Conservation (phyloP, 31 red algal genomes). For the Odonthalia washingtoniensis region DNA sequence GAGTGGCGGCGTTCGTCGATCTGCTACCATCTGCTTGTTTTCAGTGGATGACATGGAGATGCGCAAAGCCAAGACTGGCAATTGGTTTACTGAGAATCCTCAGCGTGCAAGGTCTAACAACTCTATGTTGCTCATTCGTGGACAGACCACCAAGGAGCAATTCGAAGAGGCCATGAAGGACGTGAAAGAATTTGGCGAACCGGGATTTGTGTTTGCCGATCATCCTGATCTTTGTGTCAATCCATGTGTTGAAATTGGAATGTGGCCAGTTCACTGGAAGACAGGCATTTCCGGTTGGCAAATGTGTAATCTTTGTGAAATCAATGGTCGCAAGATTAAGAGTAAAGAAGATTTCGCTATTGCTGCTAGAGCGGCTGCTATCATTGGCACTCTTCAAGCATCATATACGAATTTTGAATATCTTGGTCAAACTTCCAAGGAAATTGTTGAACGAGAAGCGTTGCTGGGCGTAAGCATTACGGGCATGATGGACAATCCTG, state of each 20-base stretch:
- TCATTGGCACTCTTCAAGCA: conserved; percentile 16
- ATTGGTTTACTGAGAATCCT: conserved; percentile 16
- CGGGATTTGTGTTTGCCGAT: conserved; percentile 8
- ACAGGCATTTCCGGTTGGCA: not conserved
- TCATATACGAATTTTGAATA: conserved; percentile 17
- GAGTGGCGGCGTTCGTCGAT: conserved; percentile 10
- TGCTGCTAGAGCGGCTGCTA: conserved; percentile 5
- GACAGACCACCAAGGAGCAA: not conserved
- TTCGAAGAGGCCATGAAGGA: not conserved
- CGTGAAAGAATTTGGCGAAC: conserved; percentile 10
- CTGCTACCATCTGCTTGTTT: conserved; percentile 12
- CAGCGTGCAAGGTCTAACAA: conserved; percentile 15
- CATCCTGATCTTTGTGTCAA: not conserved
- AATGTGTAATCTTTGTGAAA: conserved; percentile 10
- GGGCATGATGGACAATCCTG: not conserved
- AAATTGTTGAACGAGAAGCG: conserved; percentile 3
- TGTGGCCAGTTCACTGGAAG: not conserved
- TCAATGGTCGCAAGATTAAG: not conserved
- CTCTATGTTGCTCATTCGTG: not conserved
- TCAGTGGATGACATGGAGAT: conserved; percentile 3
- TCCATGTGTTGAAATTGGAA: conserved; percentile 16
- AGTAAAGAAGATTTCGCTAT: not conserved
- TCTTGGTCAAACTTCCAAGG: conserved; percentile 1
- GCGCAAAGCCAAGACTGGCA: conserved; percentile 4
- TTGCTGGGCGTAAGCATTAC: conserved; percentile 4